phyloP scores from a whole-genome alignment of 176 grass and related monocot genomes.

The Lolium multiflorum region DNA sequence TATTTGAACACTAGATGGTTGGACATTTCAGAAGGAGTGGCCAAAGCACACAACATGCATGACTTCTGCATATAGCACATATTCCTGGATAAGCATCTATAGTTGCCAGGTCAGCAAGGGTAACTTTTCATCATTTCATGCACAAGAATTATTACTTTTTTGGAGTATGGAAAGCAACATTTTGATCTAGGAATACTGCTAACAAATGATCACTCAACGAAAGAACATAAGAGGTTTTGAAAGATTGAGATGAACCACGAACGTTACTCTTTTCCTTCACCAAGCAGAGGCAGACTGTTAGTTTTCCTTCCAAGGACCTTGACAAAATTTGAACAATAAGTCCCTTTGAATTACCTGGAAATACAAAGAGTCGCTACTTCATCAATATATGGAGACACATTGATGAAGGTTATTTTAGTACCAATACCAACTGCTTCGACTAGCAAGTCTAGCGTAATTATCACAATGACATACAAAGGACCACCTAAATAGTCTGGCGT shows the following conservation, averaged over 20 bases:
- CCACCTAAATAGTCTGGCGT: constrained; percentile 48
- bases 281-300: constrained; percentile 77
- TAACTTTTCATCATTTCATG: background rate
- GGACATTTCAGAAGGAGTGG: background rate
- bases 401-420: constrained; percentile 17
- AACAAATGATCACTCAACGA: background rate
- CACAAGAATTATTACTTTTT: background rate
- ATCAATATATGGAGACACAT: background rate
- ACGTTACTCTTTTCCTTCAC: constrained; percentile 61
- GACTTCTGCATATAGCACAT: background rate
- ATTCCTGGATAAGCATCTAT: constrained; percentile 10
- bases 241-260: constrained; percentile 42
- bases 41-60: background rate
- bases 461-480: constrained; percentile 26
- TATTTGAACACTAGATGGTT: background rate
- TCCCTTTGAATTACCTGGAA: constrained; percentile 64
- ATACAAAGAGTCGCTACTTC: constrained; percentile 20
- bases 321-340: constrained; percentile 80
- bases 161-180: constrained; percentile 18
- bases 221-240: constrained; percentile 29
- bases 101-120: background rate
- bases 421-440: constrained; percentile 32
- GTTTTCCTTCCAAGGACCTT: constrained; percentile 85
- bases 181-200: constrained; percentile 14
- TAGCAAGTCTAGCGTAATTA: constrained; percentile 4